Evolutionary conservation across 768 basidiomycete genomes (phyloP), one percentile per base, ranked within the genome.

Genomic region (Tricholoma sp.): DNA sequence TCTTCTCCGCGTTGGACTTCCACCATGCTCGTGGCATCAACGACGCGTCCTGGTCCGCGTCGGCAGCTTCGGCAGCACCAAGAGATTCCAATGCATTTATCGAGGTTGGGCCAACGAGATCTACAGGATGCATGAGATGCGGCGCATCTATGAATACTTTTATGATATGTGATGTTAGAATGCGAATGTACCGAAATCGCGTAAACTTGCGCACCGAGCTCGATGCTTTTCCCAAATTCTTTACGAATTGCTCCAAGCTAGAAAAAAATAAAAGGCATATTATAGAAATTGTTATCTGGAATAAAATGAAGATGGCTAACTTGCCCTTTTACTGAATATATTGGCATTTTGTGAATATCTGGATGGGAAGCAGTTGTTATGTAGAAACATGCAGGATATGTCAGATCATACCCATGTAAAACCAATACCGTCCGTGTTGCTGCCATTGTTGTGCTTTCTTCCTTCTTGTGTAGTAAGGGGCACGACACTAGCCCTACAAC

Each of bases 121-220:
- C 90, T 10, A 74, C 83, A 0, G 88, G 88, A 29, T 80, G 75
- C 9, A 93, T 74, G 41, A 89, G 73, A 47, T 82, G 76, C 1
- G 89, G 89, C 0, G 79, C 91, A 60, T 91, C 86, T 31, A 89
- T 64, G 66, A 91, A 90, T 4, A 91, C 91, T 91, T 27, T 60
- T 1, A 57, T 24, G 45, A 16, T 55, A 18, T 5, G 24, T 27
- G 57, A 21, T 52, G 35, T 34, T 3, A 43, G 34, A 14, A 41
- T 29, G 12, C 19, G 9, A 32, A 46, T 12, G 22, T 34, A 34
- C 31, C 39, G 16, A 27, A 6, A n/a, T 54, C 16, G 4, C 11
- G 12, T 27, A 47, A 27, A 27, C 24, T 18, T 31, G 18, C 47
- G 27, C 54, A 86, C 89, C 85, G 55, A 90, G 74, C 61, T 91